Percentiles rank a stretch among this genome's conserved stretches.
Conservation (phyloP, 495 filamentous ascomycete species). For the Haplographium delicatum region DNA sequence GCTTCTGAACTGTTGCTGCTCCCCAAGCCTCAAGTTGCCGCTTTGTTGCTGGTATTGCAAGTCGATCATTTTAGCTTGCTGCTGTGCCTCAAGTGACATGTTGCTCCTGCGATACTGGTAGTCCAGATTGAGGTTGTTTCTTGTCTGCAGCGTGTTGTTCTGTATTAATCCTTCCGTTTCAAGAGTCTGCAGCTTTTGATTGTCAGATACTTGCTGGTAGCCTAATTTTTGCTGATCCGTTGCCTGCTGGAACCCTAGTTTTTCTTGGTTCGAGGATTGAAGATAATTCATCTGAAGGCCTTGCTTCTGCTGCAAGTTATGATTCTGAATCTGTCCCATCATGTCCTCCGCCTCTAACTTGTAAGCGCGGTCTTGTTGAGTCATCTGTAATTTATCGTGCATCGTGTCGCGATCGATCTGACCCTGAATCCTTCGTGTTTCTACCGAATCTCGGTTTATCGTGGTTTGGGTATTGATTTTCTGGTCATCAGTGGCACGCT, state of each 20-base stretch:
- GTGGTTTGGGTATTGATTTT: neutral
- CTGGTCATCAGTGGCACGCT: neutral
- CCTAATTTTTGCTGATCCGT: neutral
- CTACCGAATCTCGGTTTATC: neutral
- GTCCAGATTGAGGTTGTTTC: neutral
- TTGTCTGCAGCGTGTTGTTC: neutral
- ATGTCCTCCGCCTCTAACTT: neutral
- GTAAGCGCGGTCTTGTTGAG: neutral
- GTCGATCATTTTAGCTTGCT: neutral
- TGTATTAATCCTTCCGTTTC: neutral
- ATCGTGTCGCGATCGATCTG: neutral
- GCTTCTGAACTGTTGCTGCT: no score
- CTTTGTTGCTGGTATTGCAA: neutral
- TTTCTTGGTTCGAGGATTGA: neutral
- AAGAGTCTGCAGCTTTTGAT: neutral
- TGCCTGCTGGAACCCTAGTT: neutral
- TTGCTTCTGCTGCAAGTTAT: neutral
- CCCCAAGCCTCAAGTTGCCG: no score
- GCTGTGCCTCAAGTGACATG: neutral
- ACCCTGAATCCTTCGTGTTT: neutral
- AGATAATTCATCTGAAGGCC: neutral
- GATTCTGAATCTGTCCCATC: constrained; percentile 1
- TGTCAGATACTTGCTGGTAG: neutral
- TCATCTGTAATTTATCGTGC: neutral
- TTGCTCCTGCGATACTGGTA: neutral